These are phyloP conservation scores for Acanthochlamys bracteata DNA, from an alignment of 106 monocot genomes.

Conservation along the genomic window DNA sequence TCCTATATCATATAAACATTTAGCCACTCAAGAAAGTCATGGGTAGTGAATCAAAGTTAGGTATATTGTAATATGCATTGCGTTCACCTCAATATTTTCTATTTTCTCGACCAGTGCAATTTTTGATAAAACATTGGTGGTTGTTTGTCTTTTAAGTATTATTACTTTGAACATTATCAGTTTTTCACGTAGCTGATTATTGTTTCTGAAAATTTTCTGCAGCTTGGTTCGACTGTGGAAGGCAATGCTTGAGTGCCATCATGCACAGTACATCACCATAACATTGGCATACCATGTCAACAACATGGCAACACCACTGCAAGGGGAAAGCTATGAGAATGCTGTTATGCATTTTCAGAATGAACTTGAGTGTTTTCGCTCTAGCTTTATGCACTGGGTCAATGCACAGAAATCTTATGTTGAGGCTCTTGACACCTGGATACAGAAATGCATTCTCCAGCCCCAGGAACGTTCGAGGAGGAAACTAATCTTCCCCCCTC, in stretches of 20 bases:
- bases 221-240: slow-evolving; percentile 83
- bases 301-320: slow-evolving; percentile 13
- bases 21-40: too few relatives aligned
- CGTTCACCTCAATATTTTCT: too few relatives aligned
- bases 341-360: slow-evolving; percentile 34
- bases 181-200: too few relatives aligned
- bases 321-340: slow-evolving; percentile 22
- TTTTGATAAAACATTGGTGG: too few relatives aligned
- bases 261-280: slow-evolving; percentile 83
- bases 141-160: too few relatives aligned
- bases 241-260: slow-evolving; percentile 79
- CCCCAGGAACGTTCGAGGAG: slow-evolving; percentile 40
- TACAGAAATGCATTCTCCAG: slow-evolving; percentile 65
- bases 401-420: slow-evolving; percentile 42
- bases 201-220: not conserved
- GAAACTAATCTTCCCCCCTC: slow-evolving; percentile 30
- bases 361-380: slow-evolving; percentile 46
- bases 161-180: too few relatives aligned
- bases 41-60: too few relatives aligned
- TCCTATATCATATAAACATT: too few relatives aligned
- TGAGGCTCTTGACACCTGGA: slow-evolving; percentile 55
- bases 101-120: too few relatives aligned
- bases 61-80: too few relatives aligned
- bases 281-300: slow-evolving; percentile 72
- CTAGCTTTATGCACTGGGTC: slow-evolving; percentile 47